Evolutionary conservation across 371 early-diverging fungal species (phyloP).

Genomic region (Apophysomyces ossiformis): DNA sequence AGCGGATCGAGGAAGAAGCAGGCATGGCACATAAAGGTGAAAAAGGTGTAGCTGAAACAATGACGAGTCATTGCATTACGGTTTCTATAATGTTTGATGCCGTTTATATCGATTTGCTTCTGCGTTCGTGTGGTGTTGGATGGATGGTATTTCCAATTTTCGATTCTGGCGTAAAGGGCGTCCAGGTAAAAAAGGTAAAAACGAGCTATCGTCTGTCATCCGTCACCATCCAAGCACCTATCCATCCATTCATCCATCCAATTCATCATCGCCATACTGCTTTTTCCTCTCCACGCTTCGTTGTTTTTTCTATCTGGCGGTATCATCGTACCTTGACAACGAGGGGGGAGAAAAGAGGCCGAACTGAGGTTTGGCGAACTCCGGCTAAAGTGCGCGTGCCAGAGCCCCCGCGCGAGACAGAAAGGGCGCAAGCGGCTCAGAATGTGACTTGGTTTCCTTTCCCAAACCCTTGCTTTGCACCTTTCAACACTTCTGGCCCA

Average conservation of each 20-base stretch:
- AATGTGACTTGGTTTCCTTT: background rate
- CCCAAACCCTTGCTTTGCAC: background rate
- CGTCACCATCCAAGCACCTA: background rate
- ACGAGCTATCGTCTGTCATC: too few species aligned
- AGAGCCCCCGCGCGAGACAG: background rate
- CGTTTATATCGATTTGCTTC: too few species aligned
- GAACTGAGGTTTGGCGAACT: background rate
- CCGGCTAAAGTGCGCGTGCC: background rate
- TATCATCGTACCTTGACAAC: slow-evolving; percentile 10
- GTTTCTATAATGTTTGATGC: too few species aligned
- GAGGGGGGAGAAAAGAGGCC: slow-evolving; percentile 3
- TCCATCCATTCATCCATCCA: background rate
- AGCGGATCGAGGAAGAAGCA: background rate
- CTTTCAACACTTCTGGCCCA: background rate
- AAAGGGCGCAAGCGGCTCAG: background rate
- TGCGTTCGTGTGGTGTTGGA: too few species aligned
- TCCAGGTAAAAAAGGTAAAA: too few species aligned
- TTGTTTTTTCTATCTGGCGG: background rate
- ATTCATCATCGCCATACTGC: background rate
- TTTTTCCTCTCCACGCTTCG: background rate
- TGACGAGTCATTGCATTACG: too few species aligned
- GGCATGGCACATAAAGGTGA: background rate
- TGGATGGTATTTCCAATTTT: too few species aligned
- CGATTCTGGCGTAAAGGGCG: too few species aligned
- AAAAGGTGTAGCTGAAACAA: background rate